Evolutionary conservation across 1,139 yeast genomes (phyloP).

Genomic region (Nakaseomyces glabratus): DNA sequence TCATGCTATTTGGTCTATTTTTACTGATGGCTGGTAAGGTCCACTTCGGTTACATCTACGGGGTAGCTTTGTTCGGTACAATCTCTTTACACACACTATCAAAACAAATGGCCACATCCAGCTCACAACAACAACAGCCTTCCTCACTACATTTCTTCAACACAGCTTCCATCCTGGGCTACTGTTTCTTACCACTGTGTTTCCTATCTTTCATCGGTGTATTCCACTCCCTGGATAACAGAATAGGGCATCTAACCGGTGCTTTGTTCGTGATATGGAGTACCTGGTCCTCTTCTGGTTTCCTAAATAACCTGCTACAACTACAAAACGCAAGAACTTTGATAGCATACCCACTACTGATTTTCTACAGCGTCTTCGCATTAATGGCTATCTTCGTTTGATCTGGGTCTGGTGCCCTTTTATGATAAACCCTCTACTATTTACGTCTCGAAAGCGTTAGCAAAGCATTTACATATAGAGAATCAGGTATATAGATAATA

Average conservation of each 20-base stretch:
- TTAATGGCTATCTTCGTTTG: conserved; percentile 90
- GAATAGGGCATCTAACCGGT: conserved; percentile 64
- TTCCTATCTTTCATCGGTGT: conserved; percentile 68
- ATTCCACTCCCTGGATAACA: conserved; percentile 57
- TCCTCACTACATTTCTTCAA: conserved; percentile 29
- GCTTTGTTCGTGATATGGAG: conserved; percentile 81
- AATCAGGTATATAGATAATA: too few relatives aligned
- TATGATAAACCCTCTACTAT: too few relatives aligned
- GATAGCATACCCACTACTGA: conserved; percentile 87
- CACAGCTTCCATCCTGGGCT: conserved; percentile 81
- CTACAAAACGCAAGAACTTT: conserved; percentile 79
- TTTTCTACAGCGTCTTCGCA: conserved; percentile 91
- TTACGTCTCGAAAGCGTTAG: too few relatives aligned
- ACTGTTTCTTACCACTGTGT: conserved; percentile 85
- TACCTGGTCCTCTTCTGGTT: conserved; percentile 88
- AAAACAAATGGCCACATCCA: conserved; percentile 55
- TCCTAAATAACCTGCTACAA: conserved; percentile 77
- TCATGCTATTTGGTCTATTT: conserved; percentile 78
- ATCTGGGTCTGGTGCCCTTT: conserved; percentile 1
- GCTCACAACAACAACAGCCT: conserved; percentile 8
- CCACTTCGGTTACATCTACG: conserved; percentile 94
- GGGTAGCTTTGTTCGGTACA: conserved; percentile 90
- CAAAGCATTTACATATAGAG: too few relatives aligned
- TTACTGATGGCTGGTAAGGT: conserved; percentile 80
- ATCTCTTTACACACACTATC: conserved; percentile 74